phyloP scores from a whole-genome alignment of 1,284 basidiomycete species.

The Ustilago xerochloae region DNA sequence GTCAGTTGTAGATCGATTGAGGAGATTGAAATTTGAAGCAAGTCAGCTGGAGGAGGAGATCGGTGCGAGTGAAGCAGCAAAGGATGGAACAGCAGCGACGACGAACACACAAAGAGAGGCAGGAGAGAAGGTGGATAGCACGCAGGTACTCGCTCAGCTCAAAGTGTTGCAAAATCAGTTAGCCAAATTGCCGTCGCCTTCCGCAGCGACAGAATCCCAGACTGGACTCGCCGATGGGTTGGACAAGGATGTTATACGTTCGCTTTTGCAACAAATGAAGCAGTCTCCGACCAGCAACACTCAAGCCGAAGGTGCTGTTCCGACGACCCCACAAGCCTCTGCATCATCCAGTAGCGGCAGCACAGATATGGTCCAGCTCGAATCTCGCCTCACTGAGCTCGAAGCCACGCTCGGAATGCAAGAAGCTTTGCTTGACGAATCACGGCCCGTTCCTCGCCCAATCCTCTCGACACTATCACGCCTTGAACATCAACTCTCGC shows the following conservation, averaged over 20 bases:
- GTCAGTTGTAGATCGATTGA: conserved; percentile 32
- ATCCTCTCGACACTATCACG: conserved; percentile 83
- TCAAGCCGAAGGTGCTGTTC: background rate
- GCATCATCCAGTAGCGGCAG: background rate
- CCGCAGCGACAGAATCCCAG: background rate
- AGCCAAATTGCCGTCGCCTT: conserved; percentile 14
- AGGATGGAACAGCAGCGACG: background rate
- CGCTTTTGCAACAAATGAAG: conserved; percentile 21
- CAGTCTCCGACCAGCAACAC: background rate
- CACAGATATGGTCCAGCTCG: conserved; percentile 25
- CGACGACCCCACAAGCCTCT: background rate
- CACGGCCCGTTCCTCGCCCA: conserved; percentile 75
- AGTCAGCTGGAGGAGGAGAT: conserved; percentile 45
- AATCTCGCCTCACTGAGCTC: conserved; percentile 40
- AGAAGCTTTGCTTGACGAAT: conserved; percentile 46
- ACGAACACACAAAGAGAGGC: no score
- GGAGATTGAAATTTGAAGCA: conserved; percentile 45
- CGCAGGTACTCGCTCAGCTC: conserved; percentile 32
- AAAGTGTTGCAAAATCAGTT: conserved; percentile 32
- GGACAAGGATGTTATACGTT: conserved; percentile 12
- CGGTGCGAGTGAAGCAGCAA: background rate
- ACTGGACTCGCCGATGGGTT: background rate
- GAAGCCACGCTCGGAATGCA: conserved; percentile 49
- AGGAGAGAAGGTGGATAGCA: conserved; percentile 12
- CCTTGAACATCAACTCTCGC: conserved; percentile 83